Conservation (phyloP, 2,329 filamentous ascomycete genomes). For the Periconia macrospinosa region DNA sequence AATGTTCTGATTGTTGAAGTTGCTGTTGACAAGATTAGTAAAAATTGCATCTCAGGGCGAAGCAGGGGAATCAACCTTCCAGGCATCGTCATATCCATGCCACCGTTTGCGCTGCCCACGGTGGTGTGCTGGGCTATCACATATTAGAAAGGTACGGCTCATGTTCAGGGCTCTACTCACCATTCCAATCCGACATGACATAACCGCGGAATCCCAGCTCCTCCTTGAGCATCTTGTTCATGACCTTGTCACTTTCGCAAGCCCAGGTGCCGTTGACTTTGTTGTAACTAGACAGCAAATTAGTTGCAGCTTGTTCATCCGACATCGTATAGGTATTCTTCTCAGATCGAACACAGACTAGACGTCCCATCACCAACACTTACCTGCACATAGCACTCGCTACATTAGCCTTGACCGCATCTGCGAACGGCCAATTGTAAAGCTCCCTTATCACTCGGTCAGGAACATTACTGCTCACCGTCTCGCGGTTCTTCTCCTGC, state of each 20-base stretch:
- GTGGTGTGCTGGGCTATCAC: slow-evolving; percentile 49
- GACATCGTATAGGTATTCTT: no score
- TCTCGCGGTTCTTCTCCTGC: slow-evolving; percentile 59
- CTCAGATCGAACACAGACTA: no score
- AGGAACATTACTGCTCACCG: slow-evolving; percentile 61
- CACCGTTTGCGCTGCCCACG: slow-evolving; percentile 47
- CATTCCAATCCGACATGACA: slow-evolving; percentile 50
- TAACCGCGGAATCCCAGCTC: slow-evolving; percentile 55
- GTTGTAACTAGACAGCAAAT: slow-evolving; percentile 29
- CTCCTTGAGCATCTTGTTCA: slow-evolving; percentile 56
- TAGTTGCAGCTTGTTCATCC: not conserved
- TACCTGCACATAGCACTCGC: slow-evolving; percentile 50
- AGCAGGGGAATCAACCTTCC: slow-evolving; percentile 25
- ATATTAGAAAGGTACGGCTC: not conserved
- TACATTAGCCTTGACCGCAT: slow-evolving; percentile 69
- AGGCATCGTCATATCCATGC: slow-evolving; percentile 63
- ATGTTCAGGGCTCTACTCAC: slow-evolving; percentile 6
- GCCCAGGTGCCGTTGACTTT: slow-evolving; percentile 54
- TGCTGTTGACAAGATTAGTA: slow-evolving; percentile 10
- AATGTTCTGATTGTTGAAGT: slow-evolving; percentile 45
- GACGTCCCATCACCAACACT: not conserved
- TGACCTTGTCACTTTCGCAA: slow-evolving; percentile 52
- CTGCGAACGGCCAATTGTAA: slow-evolving; percentile 78
- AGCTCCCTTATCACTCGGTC: slow-evolving; percentile 76
- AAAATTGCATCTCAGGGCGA: slow-evolving; percentile 7